phyloP scores from a whole-genome alignment of 2,329 filamentous ascomycete species.

The Neonectria punicea region DNA sequence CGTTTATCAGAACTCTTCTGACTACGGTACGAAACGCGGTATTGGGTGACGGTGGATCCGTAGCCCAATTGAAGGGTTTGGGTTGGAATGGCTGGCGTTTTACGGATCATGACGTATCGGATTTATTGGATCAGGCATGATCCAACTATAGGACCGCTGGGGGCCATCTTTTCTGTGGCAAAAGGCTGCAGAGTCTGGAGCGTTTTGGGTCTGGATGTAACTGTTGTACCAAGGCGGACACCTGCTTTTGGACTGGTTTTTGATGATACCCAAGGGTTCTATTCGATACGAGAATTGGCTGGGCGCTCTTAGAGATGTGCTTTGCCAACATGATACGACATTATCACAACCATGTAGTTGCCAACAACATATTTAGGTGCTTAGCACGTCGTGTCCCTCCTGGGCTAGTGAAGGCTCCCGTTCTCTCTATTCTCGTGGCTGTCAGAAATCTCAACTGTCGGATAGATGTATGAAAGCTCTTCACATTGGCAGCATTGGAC shows the following conservation, averaged over 20 bases:
- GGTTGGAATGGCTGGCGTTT: slow-evolving; percentile 23
- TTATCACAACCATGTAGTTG: slow-evolving; percentile 22
- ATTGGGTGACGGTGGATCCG: not conserved
- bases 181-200: slow-evolving; percentile 16
- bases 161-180: slow-evolving; percentile 15
- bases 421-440: not conserved
- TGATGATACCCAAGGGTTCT: slow-evolving; percentile 48
- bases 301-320: slow-evolving; percentile 28
- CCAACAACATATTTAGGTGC: slow-evolving; percentile 13
- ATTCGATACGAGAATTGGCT: slow-evolving; percentile 35
- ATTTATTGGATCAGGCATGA: slow-evolving; percentile 22
- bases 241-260: slow-evolving; percentile 46
- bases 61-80: slow-evolving; percentile 5
- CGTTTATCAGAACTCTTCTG: slow-evolving; percentile 23
- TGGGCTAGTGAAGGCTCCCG: not conserved
- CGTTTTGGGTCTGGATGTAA: slow-evolving; percentile 32
- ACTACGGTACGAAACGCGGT: slow-evolving; percentile 15
- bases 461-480: not conserved
- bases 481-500: not conserved
- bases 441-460: no score
- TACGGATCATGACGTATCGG: slow-evolving; percentile 25
- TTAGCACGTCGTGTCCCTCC: not conserved
- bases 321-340: slow-evolving; percentile 21
- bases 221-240: slow-evolving; percentile 42
- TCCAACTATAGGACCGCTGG: slow-evolving; percentile 18